Base-by-base conservation (phyloP, 306 rosid genomes). In the Oxytropis ochrocephala region DNA sequence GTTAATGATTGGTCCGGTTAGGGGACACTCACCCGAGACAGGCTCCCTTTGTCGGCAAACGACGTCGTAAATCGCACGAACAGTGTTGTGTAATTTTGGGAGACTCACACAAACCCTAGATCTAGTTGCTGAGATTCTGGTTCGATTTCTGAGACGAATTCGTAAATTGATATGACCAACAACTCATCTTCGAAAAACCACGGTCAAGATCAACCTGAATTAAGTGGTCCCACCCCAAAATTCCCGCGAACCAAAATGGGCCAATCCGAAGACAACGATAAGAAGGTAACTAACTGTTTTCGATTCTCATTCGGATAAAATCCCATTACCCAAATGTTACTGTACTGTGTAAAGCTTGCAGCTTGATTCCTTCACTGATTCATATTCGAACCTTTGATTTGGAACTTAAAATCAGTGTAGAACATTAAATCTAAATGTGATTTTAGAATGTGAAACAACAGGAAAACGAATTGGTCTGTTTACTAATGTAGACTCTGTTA, bases 251-350 rank as follows among this genome's bases (percentile, higher is more conserved):
- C 78, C 72, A 80, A 83, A 83, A 87, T 85, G 89, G 76, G 77
- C 50, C 83, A 83, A 80, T 72, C 85, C 19, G 93, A 87, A 68
- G 94, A 90, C 60, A 71, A 36, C 43, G 88, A 87, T 64, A 83
- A 78, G 80, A 87, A 86, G 95, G 95, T 82, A 76, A 7, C 46
- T 24, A 24, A 24, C 48, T 42, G 69, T 38, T 39, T 44, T 69
- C 64, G 19, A 57, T 81, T 77, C 76, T 8, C 12, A 71, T 72
- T 72, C 75, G 50, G 75, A 64, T 57, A 32, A 55, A 54, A n/a
- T 30, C 75, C 72, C 71, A 58, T 75, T 72, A 29, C 27, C 54
- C 54, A 74, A 56, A 50, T 17, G 19, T 19, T 69, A 44, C 9
- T 7, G 58, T 52, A 27, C 50, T 62, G 51, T 57, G 46, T 69